phyloP scores from a whole-genome alignment of 352 stramenopile species.

The Pythium diclinum region DNA sequence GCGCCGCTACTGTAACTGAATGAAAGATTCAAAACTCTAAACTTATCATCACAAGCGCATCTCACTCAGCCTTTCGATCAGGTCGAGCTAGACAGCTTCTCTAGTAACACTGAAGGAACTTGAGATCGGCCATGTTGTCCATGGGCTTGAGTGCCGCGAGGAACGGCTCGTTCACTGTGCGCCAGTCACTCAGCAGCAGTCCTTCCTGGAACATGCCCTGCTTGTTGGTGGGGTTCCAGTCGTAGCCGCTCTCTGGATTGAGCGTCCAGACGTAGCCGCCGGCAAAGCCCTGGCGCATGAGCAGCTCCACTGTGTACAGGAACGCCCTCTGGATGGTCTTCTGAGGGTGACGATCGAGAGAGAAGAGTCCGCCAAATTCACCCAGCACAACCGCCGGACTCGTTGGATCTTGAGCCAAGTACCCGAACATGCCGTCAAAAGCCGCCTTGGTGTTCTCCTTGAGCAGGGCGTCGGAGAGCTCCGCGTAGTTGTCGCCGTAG shows the following conservation, averaged over 20 bases:
- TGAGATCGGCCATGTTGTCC: slow-evolving; percentile 43
- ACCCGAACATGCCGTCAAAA: slow-evolving; percentile 29
- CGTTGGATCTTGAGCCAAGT: slow-evolving; percentile 24
- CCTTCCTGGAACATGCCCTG: slow-evolving; percentile 42
- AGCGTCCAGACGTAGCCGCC: slow-evolving; percentile 71
- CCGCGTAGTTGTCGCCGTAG: slow-evolving; percentile 41
- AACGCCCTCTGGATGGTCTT: slow-evolving; percentile 53
- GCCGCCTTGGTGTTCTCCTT: slow-evolving; percentile 16
- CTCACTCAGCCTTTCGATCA: background rate
- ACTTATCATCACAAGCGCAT: background rate
- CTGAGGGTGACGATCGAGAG: slow-evolving; percentile 41
- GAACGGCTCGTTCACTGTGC: slow-evolving; percentile 48
- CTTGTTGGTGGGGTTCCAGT: slow-evolving; percentile 43
- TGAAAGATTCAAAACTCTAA: background rate
- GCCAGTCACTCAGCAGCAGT: slow-evolving; percentile 47
- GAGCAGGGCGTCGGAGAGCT: slow-evolving; percentile 33
- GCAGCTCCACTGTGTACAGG: slow-evolving; percentile 47
- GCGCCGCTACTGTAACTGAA: slow-evolving; percentile 2
- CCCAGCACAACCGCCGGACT: slow-evolving; percentile 50
- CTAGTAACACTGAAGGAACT: slow-evolving; percentile 41
- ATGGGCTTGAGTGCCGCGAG: slow-evolving; percentile 38
- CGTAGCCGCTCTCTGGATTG: slow-evolving; percentile 63
- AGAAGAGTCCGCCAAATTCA: slow-evolving; percentile 65
- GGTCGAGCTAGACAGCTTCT: background rate
- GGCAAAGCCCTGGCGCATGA: slow-evolving; percentile 38